Evolutionary conservation across 306 rosid species (phyloP).

Genomic region (Citrullus colocynthis): DNA sequence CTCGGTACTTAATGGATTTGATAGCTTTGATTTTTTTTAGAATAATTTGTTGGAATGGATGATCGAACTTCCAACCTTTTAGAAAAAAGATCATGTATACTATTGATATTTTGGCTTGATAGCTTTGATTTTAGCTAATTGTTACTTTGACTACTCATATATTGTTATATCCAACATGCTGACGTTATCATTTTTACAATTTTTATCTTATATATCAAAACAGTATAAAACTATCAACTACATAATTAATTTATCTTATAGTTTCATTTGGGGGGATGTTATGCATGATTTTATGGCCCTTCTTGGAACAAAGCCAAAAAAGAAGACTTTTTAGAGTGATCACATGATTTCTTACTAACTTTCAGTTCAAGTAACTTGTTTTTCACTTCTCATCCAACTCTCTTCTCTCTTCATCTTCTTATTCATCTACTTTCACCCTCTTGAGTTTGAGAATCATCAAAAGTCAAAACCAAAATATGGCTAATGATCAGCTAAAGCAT

Average conservation of each 20-base stretch:
- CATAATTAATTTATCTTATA: too few relatives aligned
- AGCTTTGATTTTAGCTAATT: background rate
- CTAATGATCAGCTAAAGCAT: background rate
- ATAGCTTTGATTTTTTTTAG: background rate
- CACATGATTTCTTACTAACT: slow-evolving; percentile 1
- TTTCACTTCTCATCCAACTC: background rate
- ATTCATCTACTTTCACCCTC: background rate
- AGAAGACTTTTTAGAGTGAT: background rate
- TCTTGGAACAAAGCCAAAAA: background rate
- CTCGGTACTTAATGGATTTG: background rate
- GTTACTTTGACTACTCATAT: too few relatives aligned
- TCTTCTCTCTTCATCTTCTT: background rate
- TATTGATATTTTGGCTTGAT: background rate
- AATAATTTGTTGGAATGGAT: too few relatives aligned
- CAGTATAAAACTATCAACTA: too few relatives aligned
- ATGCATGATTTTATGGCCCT: background rate
- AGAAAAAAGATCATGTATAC: too few relatives aligned
- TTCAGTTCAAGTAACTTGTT: background rate
- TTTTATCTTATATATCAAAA: background rate
- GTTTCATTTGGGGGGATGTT: background rate
- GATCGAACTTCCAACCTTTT: too few relatives aligned
- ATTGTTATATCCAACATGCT: too few relatives aligned
- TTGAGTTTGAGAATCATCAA: slow-evolving; percentile 8
- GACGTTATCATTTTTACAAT: background rate
- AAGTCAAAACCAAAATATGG: slow-evolving; percentile 3